Percentiles rank a stretch among this genome's conserved stretches.
These are phyloP conservation scores for Colletotrichum camelliae DNA, from an alignment of 2,329 filamentous ascomycete species.

Conservation along the genomic window DNA sequence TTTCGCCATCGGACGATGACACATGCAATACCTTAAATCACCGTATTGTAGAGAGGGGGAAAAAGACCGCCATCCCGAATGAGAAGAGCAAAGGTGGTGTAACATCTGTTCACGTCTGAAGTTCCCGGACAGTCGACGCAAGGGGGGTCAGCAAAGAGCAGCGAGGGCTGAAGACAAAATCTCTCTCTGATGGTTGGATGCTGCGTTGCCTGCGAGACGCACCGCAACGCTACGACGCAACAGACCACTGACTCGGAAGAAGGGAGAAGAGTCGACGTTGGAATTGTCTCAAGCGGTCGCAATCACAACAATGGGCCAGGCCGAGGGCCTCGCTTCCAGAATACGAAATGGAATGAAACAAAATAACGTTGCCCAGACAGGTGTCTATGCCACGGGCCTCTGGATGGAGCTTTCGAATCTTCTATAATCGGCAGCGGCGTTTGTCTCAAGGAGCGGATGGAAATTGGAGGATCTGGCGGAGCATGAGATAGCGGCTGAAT, in stretches of 20 bases:
- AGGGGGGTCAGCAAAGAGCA: not conserved
- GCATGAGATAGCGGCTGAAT: not conserved
- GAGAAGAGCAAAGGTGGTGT: not conserved
- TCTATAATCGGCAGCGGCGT: slow-evolving; percentile 1
- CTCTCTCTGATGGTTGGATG: not conserved
- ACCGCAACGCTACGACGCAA: slow-evolving; percentile 4
- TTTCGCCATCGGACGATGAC: slow-evolving; percentile 14
- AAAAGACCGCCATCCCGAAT: not conserved
- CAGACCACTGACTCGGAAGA: slow-evolving; percentile 1
- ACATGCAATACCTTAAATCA: not conserved
- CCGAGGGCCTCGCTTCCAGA: slow-evolving; percentile 12
- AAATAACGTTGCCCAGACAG: slow-evolving; percentile 8
- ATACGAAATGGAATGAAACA: slow-evolving; percentile 15
- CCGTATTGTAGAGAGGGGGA: not conserved
- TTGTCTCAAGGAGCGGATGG: slow-evolving; percentile 7
- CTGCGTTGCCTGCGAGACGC: not conserved
- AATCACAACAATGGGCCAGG: not conserved
- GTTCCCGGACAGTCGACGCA: not conserved
- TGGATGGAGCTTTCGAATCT: not conserved
- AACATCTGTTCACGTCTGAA: not conserved
- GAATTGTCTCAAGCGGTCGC: slow-evolving; percentile 7
- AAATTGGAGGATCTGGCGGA: slow-evolving; percentile 20
- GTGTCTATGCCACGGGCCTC: slow-evolving; percentile 1
- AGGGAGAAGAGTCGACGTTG: not conserved
- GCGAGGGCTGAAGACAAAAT: not conserved